Evolutionary conservation across 352 stramenopile species (phyloP).

Genomic region (Ophiocytium majus): DNA sequence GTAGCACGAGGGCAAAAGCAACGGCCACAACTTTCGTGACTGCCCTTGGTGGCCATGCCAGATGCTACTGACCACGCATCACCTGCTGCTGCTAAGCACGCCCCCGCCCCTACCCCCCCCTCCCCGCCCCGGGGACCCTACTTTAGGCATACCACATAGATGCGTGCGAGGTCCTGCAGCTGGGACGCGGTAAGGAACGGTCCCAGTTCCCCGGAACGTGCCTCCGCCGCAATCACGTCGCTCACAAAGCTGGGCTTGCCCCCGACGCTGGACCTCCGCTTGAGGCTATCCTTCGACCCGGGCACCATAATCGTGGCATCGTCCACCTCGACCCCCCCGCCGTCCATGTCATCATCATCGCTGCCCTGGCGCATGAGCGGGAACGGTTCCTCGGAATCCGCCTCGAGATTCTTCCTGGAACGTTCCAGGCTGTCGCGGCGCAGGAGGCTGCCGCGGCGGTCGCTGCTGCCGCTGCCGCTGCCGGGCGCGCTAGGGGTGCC

Average conservation of each 20-base stretch:
- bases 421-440: neutral
- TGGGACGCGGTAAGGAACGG: slow-evolving; percentile 50
- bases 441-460: neutral
- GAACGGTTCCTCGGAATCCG: neutral
- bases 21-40: too few relatives aligned
- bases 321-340: too few relatives aligned
- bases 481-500: neutral
- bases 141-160: slow-evolving; percentile 56
- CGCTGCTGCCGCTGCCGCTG: neutral
- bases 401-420: neutral
- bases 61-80: too few relatives aligned
- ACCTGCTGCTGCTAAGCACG: too few relatives aligned
- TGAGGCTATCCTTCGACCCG: neutral
- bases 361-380: neutral
- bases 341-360: neutral
- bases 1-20: too few relatives aligned
- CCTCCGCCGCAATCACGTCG: slow-evolving; percentile 34
- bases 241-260: slow-evolving; percentile 42
- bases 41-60: too few relatives aligned
- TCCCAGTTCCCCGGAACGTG: slow-evolving; percentile 20
- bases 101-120: too few relatives aligned
- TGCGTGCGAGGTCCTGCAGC: slow-evolving; percentile 51
- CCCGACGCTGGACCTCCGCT: neutral
- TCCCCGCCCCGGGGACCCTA: too few relatives aligned
- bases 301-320: neutral